Percentiles rank a stretch among this genome's conserved stretches.
These are phyloP conservation scores for Rhizopus sp. DNA, from an alignment of 371 early-diverging fungal genomes.

Conservation along the genomic window DNA sequence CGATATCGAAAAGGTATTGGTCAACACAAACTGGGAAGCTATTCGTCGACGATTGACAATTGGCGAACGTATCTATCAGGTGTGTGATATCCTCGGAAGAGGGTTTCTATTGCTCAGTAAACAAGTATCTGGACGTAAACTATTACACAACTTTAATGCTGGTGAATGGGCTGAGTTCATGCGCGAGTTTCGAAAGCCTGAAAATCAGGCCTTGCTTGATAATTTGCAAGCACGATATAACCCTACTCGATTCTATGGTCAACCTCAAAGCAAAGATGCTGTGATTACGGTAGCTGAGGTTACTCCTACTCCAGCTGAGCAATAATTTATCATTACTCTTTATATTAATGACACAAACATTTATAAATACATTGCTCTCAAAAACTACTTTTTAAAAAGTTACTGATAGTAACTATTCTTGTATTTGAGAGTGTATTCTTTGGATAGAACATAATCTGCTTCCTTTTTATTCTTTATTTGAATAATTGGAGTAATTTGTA, in stretches of 20 bases:
- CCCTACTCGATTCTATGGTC: constrained; percentile 39
- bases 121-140: constrained; percentile 53
- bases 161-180: constrained; percentile 52
- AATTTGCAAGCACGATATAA: constrained; percentile 42
- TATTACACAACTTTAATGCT: constrained; percentile 53
- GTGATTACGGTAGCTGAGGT: not conserved
- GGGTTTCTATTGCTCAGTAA: constrained; percentile 48
- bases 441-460: no score
- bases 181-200: constrained; percentile 44
- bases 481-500: no score
- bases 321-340: no score
- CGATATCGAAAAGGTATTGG: constrained; percentile 50
- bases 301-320: no score
- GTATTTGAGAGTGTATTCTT: no score
- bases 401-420: no score
- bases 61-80: constrained; percentile 51
- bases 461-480: no score
- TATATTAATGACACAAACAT: no score
- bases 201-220: constrained; percentile 36
- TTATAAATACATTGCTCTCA: no score
- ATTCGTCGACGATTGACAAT: constrained; percentile 54
- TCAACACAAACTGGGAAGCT: constrained; percentile 56
- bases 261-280: constrained; percentile 11
- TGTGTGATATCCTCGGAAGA: constrained; percentile 42
- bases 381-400: no score